phyloP scores from a whole-genome alignment of 306 rosid species.

The Lathyrus sativus region DNA sequence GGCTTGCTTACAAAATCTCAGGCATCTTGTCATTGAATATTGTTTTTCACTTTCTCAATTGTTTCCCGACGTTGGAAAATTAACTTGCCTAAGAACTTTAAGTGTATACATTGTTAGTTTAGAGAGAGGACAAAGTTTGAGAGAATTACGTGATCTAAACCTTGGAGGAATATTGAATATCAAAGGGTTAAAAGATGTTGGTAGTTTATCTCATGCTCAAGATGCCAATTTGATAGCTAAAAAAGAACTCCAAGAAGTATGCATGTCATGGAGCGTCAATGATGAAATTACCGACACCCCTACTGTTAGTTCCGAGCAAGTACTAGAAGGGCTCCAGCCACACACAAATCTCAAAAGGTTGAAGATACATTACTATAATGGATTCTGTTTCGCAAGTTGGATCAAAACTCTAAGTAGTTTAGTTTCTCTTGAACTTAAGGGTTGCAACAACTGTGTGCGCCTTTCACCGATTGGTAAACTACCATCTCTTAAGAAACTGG shows the following conservation, averaged over 20 bases:
- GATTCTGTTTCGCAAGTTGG: constrained; percentile 18
- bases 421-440: background rate
- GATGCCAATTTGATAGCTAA: constrained; percentile 2
- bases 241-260: background rate
- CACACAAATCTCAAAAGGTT: constrained; percentile 9
- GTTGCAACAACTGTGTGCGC: background rate
- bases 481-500: background rate
- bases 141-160: constrained; percentile 5
- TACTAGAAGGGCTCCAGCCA: constrained; percentile 24
- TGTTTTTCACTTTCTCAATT: background rate
- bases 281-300: background rate
- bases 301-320: background rate
- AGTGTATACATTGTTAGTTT: background rate
- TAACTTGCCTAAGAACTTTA: constrained; percentile 1
- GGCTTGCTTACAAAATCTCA: background rate
- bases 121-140: background rate
- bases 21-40: background rate
- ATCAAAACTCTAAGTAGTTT: background rate
- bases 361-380: background rate
- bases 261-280: background rate
- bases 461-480: constrained; percentile 1
- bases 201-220: background rate
- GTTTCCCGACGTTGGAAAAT: constrained; percentile 7
- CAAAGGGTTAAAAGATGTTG: background rate
- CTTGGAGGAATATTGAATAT: background rate